Evolutionary conservation across 2,329 filamentous ascomycete genomes (phyloP).

Genomic region (Cladosporium halotolerans): DNA sequence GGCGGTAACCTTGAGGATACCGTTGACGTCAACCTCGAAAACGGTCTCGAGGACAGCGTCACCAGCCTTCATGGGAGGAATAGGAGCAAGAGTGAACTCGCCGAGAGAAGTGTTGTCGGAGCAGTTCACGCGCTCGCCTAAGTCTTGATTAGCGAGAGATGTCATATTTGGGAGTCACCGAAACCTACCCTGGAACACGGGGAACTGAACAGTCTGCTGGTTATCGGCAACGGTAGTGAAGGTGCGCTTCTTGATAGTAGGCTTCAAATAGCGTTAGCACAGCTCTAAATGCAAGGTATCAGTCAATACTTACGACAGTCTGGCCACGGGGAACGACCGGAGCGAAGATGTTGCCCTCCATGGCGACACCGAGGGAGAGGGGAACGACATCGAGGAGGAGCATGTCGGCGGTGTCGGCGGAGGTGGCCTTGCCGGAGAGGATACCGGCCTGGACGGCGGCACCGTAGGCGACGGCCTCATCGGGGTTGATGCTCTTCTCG

Average conservation of each 20-base stretch:
- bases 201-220: conserved; percentile 72
- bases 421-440: conserved; percentile 94
- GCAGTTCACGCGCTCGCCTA: conserved; percentile 97
- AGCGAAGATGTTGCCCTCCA: conserved; percentile 99
- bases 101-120: conserved; percentile 97
- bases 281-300: no score
- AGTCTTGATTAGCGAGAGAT: conserved; percentile 36
- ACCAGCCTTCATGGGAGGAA: conserved; percentile 79
- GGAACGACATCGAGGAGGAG: conserved; percentile 94
- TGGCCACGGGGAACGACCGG: conserved; percentile 67
- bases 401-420: conserved; percentile 87
- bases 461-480: conserved; percentile 98
- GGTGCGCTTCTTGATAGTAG: conserved; percentile 38
- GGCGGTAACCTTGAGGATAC: conserved; percentile 91
- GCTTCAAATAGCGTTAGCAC: no score
- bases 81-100: conserved; percentile 78
- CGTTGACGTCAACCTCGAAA: conserved; percentile 99
- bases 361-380: conserved; percentile 94
- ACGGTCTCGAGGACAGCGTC: conserved; percentile 96
- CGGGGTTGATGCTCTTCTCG: conserved; percentile 99
- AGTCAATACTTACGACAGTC: no score
- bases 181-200: conserved; percentile 4
- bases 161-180: not conserved
- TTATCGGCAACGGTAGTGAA: conserved; percentile 73
- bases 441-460: conserved; percentile 98